Evolutionary conservation across 2,329 filamentous ascomycete species (phyloP), one percentile per base, ranked within the genome.

Genomic region (Monilinia polystroma): DNA sequence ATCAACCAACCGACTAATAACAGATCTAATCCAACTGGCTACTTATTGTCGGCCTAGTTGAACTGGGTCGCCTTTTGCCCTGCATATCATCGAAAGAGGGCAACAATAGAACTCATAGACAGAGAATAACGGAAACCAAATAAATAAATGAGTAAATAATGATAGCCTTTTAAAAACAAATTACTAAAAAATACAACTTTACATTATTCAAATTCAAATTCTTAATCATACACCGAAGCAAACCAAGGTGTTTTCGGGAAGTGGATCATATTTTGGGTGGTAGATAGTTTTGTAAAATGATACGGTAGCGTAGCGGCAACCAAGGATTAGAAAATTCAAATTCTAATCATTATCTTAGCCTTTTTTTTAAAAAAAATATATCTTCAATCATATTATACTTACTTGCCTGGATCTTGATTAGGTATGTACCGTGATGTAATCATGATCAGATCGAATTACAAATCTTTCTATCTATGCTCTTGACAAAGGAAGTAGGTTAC

Each of bases 391-490:
- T 16, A 51, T 51, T 11, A 14, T 26, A 52, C 12, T 52, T 26
- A 12, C 38, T 16, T 16, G 5, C 16, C 12, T 43, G 16, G 10
- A 23, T 49, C n/a, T 49, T 23, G 20, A n/a, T 0, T 47, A 32
- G 7, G 4, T n/a, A 45, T 38, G 43, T 51, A 51, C 23, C 43
- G 58, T 62, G 58, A 51, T 20, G 7, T n/a, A 4, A 56, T 56
- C 23, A 16, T 52, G 49, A 52, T n/a, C 45, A 62, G 8, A 62
- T 52, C 32, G 58, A 38, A 51, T 51, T 45, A 60, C 45, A 12
- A 60, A 60, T 60, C 58, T 60, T 54, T 35, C 52, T 16, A 54
- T 20, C n/a, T 54, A 29, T 29, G 20, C n/a, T 49, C 26, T n/a
- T 32, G 55, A 52, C 45, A 32, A 32, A 26, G 29, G 18, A 54